phyloP scores from a whole-genome alignment of 768 basidiomycete species.

The Boletus fagicola region DNA sequence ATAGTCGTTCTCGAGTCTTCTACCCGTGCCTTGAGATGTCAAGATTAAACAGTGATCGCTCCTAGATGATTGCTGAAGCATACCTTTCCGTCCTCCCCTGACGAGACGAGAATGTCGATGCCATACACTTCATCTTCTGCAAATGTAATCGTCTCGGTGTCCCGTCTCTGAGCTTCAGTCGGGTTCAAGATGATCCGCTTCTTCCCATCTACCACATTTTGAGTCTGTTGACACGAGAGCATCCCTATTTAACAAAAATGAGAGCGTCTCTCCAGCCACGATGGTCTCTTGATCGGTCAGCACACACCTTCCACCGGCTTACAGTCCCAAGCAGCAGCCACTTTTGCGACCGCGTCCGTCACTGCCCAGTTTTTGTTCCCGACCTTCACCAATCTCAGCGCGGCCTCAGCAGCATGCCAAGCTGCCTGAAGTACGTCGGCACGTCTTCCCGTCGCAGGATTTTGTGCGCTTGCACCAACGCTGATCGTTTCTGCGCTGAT shows the following conservation, averaged over 20 bases:
- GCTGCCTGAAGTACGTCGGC: conserved; percentile 95
- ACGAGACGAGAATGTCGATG: conserved; percentile 86
- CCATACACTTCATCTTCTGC: conserved; percentile 95
- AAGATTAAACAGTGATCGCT: background rate
- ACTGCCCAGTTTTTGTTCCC: conserved; percentile 96
- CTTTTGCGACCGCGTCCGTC: conserved; percentile 79
- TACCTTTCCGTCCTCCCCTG: conserved; percentile 90
- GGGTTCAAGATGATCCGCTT: conserved; percentile 94
- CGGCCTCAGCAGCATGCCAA: conserved; percentile 88
- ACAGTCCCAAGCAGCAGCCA: conserved; percentile 73
- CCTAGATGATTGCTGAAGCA: background rate
- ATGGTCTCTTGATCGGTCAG: background rate
- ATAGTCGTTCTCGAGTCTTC: conserved; percentile 91
- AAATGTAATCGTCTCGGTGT: conserved; percentile 81
- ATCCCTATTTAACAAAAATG: conserved; percentile 54
- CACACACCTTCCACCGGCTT: conserved; percentile 88
- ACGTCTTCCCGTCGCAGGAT: conserved; percentile 78
- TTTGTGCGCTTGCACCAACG: conserved; percentile 70
- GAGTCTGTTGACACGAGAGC: conserved; percentile 93
- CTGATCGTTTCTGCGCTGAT: conserved; percentile 93
- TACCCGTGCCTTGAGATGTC: conserved; percentile 67
- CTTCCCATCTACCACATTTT: conserved; percentile 94
- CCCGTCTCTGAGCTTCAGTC: conserved; percentile 75
- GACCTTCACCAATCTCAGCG: conserved; percentile 86
- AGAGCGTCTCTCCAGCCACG: background rate